These are phyloP conservation scores for Peniophora sp. DNA, from an alignment of 1,284 basidiomycete species.

Conservation along the genomic window DNA sequence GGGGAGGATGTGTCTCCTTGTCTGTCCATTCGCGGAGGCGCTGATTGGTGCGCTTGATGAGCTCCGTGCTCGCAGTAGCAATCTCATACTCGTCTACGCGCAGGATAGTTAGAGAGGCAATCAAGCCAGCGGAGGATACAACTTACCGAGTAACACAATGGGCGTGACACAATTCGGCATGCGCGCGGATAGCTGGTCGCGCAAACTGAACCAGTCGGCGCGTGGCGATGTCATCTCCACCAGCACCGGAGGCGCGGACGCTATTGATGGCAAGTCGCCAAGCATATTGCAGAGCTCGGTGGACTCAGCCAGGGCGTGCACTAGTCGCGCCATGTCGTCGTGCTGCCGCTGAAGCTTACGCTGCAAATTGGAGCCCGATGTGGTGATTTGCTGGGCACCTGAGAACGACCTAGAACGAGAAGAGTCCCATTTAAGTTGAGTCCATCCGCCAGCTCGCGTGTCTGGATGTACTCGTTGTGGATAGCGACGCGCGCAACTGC, in stretches of 20 bases:
- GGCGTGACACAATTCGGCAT: conserved; percentile 22
- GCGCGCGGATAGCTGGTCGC: conserved; percentile 9
- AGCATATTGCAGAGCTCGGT: conserved; percentile 24
- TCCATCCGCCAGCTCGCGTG: conserved; percentile 46
- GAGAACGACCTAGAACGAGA: conserved; percentile 12
- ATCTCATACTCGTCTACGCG: conserved; percentile 28
- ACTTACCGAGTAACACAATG: conserved; percentile 29
- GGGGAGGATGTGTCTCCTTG: conserved; percentile 42
- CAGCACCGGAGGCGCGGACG: conserved; percentile 19
- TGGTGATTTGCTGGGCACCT: conserved; percentile 15
- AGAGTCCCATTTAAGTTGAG: conserved; percentile 4
- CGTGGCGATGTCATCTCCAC: conserved; percentile 14
- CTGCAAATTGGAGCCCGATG: conserved; percentile 20
- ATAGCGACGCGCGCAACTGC: conserved; percentile 56
- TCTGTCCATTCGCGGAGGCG: conserved; percentile 26
- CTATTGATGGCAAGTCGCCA: conserved; percentile 22
- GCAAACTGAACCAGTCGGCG: not conserved
- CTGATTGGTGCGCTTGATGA: conserved; percentile 10
- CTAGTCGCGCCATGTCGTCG: conserved; percentile 26
- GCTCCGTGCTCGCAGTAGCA: conserved; percentile 10
- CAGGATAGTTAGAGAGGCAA: conserved; percentile 1
- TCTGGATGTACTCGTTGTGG: conserved; percentile 80
- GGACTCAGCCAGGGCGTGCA: conserved; percentile 34
- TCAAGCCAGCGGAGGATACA: not conserved
- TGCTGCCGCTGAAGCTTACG: conserved; percentile 22